A percentile compares a stretch with the other conserved stretches of the same genome.
phyloP scores from a whole-genome alignment of 495 filamentous ascomycete genomes.

The Parathielavia hyrcaniae region DNA sequence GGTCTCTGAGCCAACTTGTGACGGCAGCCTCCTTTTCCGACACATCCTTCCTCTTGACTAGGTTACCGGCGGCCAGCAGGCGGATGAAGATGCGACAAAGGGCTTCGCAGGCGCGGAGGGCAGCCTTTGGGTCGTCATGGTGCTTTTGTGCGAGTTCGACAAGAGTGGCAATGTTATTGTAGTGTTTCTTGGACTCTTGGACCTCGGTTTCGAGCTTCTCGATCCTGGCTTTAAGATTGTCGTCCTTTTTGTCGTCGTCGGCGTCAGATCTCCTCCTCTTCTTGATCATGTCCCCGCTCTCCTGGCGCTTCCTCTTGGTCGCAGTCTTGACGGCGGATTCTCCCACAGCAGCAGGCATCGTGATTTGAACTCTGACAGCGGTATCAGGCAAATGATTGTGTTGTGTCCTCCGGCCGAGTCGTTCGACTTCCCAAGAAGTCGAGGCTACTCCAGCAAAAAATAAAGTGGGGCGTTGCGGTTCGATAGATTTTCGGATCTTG shows the following conservation, averaged over 20 bases:
- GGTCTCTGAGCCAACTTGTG: slow-evolving; percentile 69
- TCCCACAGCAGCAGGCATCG: slow-evolving; percentile 26
- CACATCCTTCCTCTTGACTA: slow-evolving; percentile 56
- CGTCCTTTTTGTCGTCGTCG: slow-evolving; percentile 33
- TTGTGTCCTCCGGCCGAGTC: neutral
- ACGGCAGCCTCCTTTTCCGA: slow-evolving; percentile 69
- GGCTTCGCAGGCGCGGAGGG: slow-evolving; percentile 62
- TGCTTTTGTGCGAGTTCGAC: slow-evolving; percentile 51
- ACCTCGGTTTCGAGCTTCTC: slow-evolving; percentile 69
- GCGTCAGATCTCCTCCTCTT: slow-evolving; percentile 45
- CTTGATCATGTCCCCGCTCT: slow-evolving; percentile 42
- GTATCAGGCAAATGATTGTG: neutral
- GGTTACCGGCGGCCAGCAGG: slow-evolving; percentile 66
- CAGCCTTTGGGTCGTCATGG: slow-evolving; percentile 32
- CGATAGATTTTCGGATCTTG: slow-evolving; percentile 5
- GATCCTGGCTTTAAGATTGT: slow-evolving; percentile 51
- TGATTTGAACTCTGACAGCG: neutral
- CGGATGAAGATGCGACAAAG: slow-evolving; percentile 86
- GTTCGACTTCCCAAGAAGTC: neutral
- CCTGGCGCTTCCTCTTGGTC: slow-evolving; percentile 43
- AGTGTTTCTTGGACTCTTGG: slow-evolving; percentile 75
- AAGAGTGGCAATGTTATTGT: slow-evolving; percentile 82
- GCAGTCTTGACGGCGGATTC: slow-evolving; percentile 25
- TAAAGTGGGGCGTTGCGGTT: slow-evolving; percentile 27
- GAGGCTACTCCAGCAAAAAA: slow-evolving; percentile 16